phyloP scores from a whole-genome alignment of 2,329 filamentous ascomycete species.

The Ophiostoma australiae region DNA sequence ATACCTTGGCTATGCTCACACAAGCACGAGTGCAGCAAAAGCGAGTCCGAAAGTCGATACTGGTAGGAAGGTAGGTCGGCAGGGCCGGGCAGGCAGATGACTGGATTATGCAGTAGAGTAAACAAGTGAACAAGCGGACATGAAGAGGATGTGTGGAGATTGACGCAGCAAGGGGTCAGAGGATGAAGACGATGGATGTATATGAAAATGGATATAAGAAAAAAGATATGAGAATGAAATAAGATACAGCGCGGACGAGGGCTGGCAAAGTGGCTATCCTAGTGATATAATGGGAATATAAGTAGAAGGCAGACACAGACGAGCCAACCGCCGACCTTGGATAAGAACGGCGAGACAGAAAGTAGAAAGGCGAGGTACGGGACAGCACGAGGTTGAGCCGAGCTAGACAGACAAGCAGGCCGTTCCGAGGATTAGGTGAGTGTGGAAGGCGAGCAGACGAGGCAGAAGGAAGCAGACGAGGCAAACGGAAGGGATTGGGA shows the following conservation, averaged over 20 bases:
- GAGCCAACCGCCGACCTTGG: not conserved
- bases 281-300: not conserved
- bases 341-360: not conserved
- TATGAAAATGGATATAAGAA: not conserved
- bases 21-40: not conserved
- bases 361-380: not conserved
- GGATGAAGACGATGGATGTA: not conserved
- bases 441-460: not conserved
- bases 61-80: not conserved
- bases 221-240: not conserved
- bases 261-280: not conserved
- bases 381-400: not conserved
- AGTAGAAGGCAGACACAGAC: not conserved
- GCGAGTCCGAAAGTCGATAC: conserved; percentile 6
- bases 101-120: not conserved
- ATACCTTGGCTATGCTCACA: not conserved
- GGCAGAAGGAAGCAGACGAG: not conserved
- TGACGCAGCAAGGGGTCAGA: not conserved
- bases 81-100: not conserved
- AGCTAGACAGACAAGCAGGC: not conserved
- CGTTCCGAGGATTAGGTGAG: not conserved
- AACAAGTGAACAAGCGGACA: not conserved
- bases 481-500: not conserved
- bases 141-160: not conserved
- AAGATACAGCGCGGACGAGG: not conserved